Evolutionary conservation across 225 moss, liverwort and hornwort species (phyloP).

Genomic region (Pleurozium schreberi): DNA sequence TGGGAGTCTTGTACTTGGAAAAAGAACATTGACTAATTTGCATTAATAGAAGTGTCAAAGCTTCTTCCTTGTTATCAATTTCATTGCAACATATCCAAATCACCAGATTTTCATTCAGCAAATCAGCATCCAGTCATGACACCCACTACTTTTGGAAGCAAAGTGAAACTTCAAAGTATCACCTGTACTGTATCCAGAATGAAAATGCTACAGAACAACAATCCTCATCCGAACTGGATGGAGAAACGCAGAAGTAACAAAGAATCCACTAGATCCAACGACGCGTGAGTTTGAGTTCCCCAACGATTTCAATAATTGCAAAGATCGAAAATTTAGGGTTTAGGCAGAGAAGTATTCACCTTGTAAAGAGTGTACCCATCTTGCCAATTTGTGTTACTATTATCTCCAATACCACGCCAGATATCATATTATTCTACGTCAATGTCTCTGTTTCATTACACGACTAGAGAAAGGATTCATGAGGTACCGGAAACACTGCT

Average conservation of each 20-base stretch:
- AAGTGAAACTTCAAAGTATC: neutral
- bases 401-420: slow-evolving; percentile 10
- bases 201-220: neutral
- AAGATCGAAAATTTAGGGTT: neutral
- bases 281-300: neutral
- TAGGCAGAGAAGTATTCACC: slow-evolving; percentile 2
- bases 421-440: neutral
- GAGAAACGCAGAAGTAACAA: neutral
- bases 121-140: neutral
- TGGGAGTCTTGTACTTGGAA: neutral
- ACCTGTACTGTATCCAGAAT: neutral
- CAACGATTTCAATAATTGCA: neutral
- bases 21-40: neutral
- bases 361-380: slow-evolving; percentile 65
- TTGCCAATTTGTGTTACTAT: slow-evolving; percentile 65
- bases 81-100: neutral
- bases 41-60: neutral
- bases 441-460: neutral
- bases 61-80: neutral
- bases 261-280: neutral
- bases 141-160: neutral
- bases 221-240: neutral
- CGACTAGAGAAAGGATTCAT: neutral
- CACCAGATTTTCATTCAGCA: neutral
- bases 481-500: neutral